A percentile compares a stretch with the other conserved stretches of the same genome.
phyloP scores from a whole-genome alignment of 73 alveolate species.

The Breviolum minutum region DNA sequence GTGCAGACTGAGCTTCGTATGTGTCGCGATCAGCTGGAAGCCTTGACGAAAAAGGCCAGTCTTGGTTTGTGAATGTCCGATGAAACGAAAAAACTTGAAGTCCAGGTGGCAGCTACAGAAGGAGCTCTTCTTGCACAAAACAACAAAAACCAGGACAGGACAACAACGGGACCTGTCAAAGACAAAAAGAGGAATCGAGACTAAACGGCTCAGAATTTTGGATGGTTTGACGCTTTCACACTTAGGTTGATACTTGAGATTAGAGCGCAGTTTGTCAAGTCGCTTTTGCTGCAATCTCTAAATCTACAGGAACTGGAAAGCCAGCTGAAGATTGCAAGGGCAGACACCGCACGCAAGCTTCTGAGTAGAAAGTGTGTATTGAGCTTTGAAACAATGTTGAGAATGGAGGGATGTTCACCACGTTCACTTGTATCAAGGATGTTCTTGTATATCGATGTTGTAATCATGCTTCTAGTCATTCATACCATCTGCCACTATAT shows the following conservation, averaged over 20 bases:
- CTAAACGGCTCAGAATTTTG: too few relatives aligned
- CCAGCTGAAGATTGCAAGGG: slow-evolving; percentile 42
- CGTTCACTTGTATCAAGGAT: too few relatives aligned
- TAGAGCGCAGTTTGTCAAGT: not conserved
- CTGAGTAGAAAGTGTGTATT: not conserved
- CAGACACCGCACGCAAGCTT: slow-evolving; percentile 17
- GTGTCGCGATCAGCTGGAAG: slow-evolving; percentile 32
- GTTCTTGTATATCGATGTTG: too few relatives aligned
- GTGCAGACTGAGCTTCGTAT: slow-evolving; percentile 59
- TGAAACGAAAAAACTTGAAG: not conserved
- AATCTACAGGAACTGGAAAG: slow-evolving; percentile 33
- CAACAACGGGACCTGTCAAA: too few relatives aligned
- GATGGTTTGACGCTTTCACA: too few relatives aligned
- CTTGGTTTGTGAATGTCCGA: not conserved
- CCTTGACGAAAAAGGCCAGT: slow-evolving; percentile 62
- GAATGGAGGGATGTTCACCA: too few relatives aligned
- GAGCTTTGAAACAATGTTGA: too few relatives aligned
- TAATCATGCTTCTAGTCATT: too few relatives aligned
- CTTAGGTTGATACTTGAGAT: too few relatives aligned
- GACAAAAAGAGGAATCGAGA: too few relatives aligned
- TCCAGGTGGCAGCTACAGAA: slow-evolving; percentile 82
- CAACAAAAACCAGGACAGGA: slow-evolving; percentile 67
- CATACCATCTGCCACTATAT: too few relatives aligned
- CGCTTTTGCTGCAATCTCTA: not conserved
- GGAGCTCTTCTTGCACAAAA: slow-evolving; percentile 33